Evolutionary conservation across 306 rosid genomes (phyloP).

Genomic region (Abrus pulchellus): DNA sequence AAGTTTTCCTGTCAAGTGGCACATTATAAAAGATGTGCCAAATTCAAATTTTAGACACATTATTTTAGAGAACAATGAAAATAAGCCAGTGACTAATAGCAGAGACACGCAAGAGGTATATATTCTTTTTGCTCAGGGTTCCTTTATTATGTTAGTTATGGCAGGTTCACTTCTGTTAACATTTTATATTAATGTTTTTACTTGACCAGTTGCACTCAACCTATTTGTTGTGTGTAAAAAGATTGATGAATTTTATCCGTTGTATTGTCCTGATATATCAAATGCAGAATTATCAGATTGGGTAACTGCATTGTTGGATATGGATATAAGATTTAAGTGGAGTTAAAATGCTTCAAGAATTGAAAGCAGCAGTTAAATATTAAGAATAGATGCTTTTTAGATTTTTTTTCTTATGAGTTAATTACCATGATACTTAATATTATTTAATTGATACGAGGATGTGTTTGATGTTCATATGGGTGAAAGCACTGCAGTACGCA

Average conservation of each 20-base stretch:
- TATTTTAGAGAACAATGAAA: slow-evolving; percentile 88
- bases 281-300: slow-evolving; percentile 3
- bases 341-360: neutral
- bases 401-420: slow-evolving; percentile 3
- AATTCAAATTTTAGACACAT: slow-evolving; percentile 87
- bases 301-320: neutral
- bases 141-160: neutral
- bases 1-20: slow-evolving; percentile 96
- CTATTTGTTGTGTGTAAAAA: neutral
- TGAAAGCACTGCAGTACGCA: neutral
- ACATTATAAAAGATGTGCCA: slow-evolving; percentile 83
- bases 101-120: slow-evolving; percentile 95
- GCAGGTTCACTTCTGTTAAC: neutral
- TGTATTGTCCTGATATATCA: slow-evolving; percentile 25
- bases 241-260: neutral
- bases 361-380: neutral
- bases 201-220: neutral
- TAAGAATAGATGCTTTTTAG: neutral
- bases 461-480: slow-evolving; percentile 15
- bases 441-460: slow-evolving; percentile 3
- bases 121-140: slow-evolving; percentile 23
- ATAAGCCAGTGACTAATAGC: slow-evolving; percentile 97
- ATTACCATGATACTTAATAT: neutral
- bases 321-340: neutral
- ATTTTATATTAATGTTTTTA: slow-evolving; percentile 5